Evolutionary conservation across 2,329 filamentous ascomycete genomes (phyloP), one percentile per base, ranked within the genome.

Genomic region (Cladophialophora exuberans): DNA sequence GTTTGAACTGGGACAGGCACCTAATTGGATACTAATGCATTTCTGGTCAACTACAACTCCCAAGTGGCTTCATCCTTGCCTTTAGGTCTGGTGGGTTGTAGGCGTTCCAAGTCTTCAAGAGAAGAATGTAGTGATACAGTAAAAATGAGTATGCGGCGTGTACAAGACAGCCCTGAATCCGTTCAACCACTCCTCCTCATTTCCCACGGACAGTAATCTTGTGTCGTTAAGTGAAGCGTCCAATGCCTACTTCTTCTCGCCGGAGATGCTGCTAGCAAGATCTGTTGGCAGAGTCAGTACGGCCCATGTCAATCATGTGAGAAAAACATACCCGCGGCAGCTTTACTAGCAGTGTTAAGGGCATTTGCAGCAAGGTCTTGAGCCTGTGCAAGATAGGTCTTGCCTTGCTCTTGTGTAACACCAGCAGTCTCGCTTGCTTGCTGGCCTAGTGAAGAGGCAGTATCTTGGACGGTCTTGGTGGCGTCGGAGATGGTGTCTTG

Each of bases 311-410:
- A 42, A 22, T 22, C 13, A 39, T 15, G n/a, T 26, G 18, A 41
- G 26, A 4, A 17, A 10, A 10, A 39, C 18, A 38, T 20, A 62
- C 60, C 56, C 33, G 57, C 46, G 15, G 59, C 58, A 48, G 55
- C 49, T 43, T 62, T 57, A 39, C 58, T 61, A 20, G 59, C 62
- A 49, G 51, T 61, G 35, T 61, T 61, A 43, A 64, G 54, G n/a
- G 46, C 62, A 54, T 38, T 60, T 15, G 57, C 59, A 50, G 59
- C 57, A 17, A 55, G 23, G 3, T 63, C 45, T 43, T 63, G 62
- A 23, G 60, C 62, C 38, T 64, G 59, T 39, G 54, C 30, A n/a
- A 61, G 25, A 13, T 52, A 52, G 13, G 18, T 36, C 54, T 60
- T 59, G 31, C 39, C 42, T 36, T 45, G 35, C 6, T 56, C 45